Evolutionary conservation across 805 yeast species (phyloP), one percentile per base, ranked within the genome.

Genomic region (Pichia paraexigua): DNA sequence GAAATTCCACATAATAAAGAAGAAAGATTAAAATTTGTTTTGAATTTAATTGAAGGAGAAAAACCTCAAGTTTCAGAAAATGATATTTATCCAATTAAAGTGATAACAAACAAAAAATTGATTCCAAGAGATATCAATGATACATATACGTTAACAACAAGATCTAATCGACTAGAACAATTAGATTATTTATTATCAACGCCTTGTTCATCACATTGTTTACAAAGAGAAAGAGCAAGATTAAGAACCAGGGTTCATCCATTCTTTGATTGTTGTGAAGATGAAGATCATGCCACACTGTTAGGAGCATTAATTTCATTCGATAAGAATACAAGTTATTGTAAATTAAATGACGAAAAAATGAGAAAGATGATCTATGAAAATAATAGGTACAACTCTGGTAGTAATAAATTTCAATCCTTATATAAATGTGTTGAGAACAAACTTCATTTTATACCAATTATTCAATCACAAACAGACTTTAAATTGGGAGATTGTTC

Each of bases 401-500:
- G 49, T 51, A 22, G 24, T 30, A 43, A 35, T 22, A 32, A 47
- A 35, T 57, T 49, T 42, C 24, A 42, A 8, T 57, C 48, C 8
- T 30, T 75, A 64, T 58, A 60, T 21, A 56, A 60, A 49, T 69
- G 72, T 53, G 45, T 69, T 20, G 64, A 59, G 43, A 58, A 57
- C 20, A 74, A 73, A 50, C 74, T 75, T 49, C 85, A 80, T 62
- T 78, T 72, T 57, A 69, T 79, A n/a, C 83, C 83, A 13, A 68
- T 78, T 30, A 66, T 78, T 30, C 79, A 77, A 53, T 51, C 64
- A 17, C 82, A 79, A 51, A 89, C 97, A 0, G 97, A 92, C 60
- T 50, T 69, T 2, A 68, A 74, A 18, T 64, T 88, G 9, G 97
- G 97, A 1, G 97, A 91, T 66, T 91, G 98, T 64, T 90, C 97